These are phyloP conservation scores for Neofusicoccum kwambonambiense DNA, from an alignment of 2,329 filamentous ascomycete genomes.

Conservation along the genomic window DNA sequence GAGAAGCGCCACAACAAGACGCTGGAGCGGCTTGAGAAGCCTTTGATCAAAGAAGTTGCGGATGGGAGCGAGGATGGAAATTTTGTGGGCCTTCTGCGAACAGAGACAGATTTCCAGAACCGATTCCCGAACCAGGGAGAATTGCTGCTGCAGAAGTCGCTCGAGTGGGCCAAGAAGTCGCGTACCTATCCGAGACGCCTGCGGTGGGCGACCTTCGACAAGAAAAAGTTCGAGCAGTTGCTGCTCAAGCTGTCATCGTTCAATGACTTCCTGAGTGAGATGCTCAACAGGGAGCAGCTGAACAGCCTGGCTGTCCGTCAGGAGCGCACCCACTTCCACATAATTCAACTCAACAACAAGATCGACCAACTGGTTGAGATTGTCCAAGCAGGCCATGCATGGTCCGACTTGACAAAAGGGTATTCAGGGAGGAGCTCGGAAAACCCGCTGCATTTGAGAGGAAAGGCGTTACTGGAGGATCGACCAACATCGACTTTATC, in stretches of 20 bases:
- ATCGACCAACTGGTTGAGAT: conserved; percentile 37
- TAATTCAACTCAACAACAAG: conserved; percentile 36
- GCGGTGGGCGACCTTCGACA: conserved; percentile 35
- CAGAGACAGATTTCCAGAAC: conserved; percentile 26
- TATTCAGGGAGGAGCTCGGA: neutral
- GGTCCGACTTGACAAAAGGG: conserved; percentile 18
- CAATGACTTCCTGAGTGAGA: conserved; percentile 38
- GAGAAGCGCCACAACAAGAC: conserved; percentile 33
- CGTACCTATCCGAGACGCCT: conserved; percentile 28
- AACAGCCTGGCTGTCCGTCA: conserved; percentile 31
- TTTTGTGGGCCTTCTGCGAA: conserved; percentile 19
- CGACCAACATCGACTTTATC: conserved; percentile 20
- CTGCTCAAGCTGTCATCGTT: conserved; percentile 33
- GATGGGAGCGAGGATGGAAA: conserved; percentile 21
- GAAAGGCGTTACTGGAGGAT: conserved; percentile 22
- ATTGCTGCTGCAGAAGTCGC: conserved; percentile 29
- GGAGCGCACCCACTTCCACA: conserved; percentile 35
- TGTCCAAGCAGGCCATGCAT: conserved; percentile 26
- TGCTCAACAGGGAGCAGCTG: conserved; percentile 32
- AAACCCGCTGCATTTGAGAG: conserved; percentile 17
- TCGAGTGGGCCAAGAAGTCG: conserved; percentile 30
- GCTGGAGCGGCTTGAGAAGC: conserved; percentile 28
- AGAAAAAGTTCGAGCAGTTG: conserved; percentile 31
- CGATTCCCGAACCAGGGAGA: conserved; percentile 31
- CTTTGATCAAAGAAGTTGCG: conserved; percentile 28